Evolutionary conservation across 345 rosid species (phyloP).

Genomic region (Trapa incisa): DNA sequence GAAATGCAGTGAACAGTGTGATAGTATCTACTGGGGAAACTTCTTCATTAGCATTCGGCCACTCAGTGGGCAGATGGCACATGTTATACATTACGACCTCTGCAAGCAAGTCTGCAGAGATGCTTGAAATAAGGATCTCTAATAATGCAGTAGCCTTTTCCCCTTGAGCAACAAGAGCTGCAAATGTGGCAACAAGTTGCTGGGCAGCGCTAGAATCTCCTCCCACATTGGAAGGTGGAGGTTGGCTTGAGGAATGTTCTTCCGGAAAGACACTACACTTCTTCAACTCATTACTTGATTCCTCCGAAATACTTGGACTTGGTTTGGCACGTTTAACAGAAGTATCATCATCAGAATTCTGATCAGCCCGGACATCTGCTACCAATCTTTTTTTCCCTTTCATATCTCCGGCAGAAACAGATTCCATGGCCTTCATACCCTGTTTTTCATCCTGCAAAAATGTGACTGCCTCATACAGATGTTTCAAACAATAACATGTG

Average conservation of each 20-base stretch:
- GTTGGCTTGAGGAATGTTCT: slow-evolving; percentile 31
- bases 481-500: slow-evolving; percentile 7
- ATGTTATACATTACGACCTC: slow-evolving; percentile 96
- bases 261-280: slow-evolving; percentile 27
- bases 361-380: slow-evolving; percentile 33
- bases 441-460: slow-evolving; percentile 41
- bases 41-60: slow-evolving; percentile 42
- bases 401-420: slow-evolving; percentile 27
- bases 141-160: slow-evolving; percentile 74
- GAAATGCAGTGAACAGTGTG: slow-evolving; percentile 69
- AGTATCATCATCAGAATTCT: slow-evolving; percentile 34
- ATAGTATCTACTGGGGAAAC: slow-evolving; percentile 47
- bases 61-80: slow-evolving; percentile 48
- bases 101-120: slow-evolving; percentile 87
- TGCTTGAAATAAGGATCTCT: slow-evolving; percentile 86
- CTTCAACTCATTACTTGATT: slow-evolving; percentile 38
- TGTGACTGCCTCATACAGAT: slow-evolving; percentile 15
- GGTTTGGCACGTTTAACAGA: slow-evolving; percentile 61
- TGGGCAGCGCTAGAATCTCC: slow-evolving; percentile 69
- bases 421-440: slow-evolving; percentile 12
- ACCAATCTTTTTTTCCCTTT: slow-evolving; percentile 62
- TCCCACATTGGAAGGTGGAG: slow-evolving; percentile 26
- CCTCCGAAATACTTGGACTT: slow-evolving; percentile 45
- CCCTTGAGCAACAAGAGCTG: slow-evolving; percentile 95
- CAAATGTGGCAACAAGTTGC: slow-evolving; percentile 87